Base-by-base conservation (phyloP, 208 protist genomes). In the Wallacemonas sp. region DNA sequence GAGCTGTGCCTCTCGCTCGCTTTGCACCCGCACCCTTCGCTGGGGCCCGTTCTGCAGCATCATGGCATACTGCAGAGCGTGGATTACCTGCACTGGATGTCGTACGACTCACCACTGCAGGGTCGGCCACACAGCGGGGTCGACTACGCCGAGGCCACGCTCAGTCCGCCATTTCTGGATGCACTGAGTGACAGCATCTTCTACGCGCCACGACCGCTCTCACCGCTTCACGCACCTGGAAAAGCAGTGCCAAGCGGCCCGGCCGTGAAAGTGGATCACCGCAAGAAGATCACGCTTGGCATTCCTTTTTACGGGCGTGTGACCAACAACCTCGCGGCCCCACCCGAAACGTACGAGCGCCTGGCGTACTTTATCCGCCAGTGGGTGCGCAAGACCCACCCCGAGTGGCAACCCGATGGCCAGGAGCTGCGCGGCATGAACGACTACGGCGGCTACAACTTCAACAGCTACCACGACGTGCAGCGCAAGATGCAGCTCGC, bases 1-100 rank as follows among this genome's bases (percentile, higher is more conserved):
- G 38, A 9, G 8, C n/a, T 55, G 19, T 33, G 58, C 34, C 33
- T 86, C 39, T 76, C 73, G 12, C 80, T 87, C 70, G 76, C 79
- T 6, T 60, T 76, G 11, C 82, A 85, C 47, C 74, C 82, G 26
- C 78, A 82, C 26, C 58, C 71, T 5, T 21, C 27, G 9, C 67
- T 80, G 14, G 16, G 60, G 27, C 24, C 47, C 11, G 23, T 79
- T 1, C 68, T 89, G 24, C 75, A 68, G 30, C 24, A 56, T 17
- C 29, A 65, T 54, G 36, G 47, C 12, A 17, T 86, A 14, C 61
- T 81, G 12, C 52, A 30, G 11, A 34, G 55, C 32, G 61, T 86
- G 4, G 84, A 90, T 43, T 86, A 79, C 61, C 6, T 90, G 1
- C 84, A 90, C 70, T 85, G 78, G 76, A 90, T 90, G 84, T 73